These are phyloP conservation scores for Eucalyptus tenuipes DNA, from an alignment of 345 rosid genomes.

Conservation along the genomic window DNA sequence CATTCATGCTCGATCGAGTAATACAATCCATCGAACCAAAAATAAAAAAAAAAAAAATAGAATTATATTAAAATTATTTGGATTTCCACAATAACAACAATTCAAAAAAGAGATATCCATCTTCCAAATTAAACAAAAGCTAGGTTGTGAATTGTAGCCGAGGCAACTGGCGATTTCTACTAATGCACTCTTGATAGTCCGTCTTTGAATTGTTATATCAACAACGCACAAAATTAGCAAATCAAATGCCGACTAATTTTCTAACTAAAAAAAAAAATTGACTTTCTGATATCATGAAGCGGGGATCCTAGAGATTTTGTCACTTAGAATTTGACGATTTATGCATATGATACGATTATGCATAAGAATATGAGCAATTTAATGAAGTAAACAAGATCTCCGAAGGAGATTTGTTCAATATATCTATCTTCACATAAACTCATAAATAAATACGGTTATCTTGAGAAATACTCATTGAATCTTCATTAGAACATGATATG, in stretches of 20 bases:
- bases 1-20: background rate
- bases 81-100: background rate
- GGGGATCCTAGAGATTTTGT: too few relatives aligned
- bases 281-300: too few relatives aligned
- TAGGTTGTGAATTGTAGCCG: background rate
- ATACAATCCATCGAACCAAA: background rate
- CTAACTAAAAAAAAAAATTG: too few relatives aligned
- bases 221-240: too few relatives aligned
- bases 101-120: background rate
- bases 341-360: too few relatives aligned
- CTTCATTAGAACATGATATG: background rate
- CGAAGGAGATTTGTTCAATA: background rate
- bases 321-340: rapidly evolving
- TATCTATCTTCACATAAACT: background rate
- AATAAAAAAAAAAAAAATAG: rapidly evolving
- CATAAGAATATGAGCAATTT: too few relatives aligned
- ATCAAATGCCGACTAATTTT: too few relatives aligned
- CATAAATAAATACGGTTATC: background rate
- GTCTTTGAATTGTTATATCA: too few relatives aligned
- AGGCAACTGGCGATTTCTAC: background rate
- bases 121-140: background rate
- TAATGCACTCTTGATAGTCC: background rate
- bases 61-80: background rate
- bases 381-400: background rate
- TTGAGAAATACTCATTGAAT: background rate